Percentiles rank a stretch among this genome's conserved stretches.
phyloP scores from a whole-genome alignment of 306 rosid species.

The Cotoneaster glaucophyllus region DNA sequence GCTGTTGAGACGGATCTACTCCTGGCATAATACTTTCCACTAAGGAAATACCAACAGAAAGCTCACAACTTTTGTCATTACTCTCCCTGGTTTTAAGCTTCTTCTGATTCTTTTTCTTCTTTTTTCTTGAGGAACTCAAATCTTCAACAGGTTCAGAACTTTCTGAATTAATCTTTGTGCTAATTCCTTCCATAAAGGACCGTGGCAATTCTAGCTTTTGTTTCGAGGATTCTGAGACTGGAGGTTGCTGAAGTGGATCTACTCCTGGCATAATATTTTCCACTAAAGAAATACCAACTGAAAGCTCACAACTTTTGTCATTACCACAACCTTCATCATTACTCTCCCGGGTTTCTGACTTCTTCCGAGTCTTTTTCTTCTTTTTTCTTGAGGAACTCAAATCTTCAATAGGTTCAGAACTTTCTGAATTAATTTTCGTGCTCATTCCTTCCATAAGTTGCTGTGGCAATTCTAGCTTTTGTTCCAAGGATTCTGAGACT shows the following conservation, averaged over 20 bases:
- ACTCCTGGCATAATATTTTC: neutral
- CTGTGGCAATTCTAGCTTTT: neutral
- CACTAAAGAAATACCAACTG: neutral
- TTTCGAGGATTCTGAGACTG: slow-evolving; percentile 6
- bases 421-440: neutral
- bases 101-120: neutral
- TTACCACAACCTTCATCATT: neutral
- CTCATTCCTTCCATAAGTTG: neutral
- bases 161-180: neutral
- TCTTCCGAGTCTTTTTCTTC: neutral
- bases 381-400: neutral
- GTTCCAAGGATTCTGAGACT: neutral
- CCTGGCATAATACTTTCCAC: neutral
- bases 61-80: slow-evolving; percentile 11
- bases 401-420: neutral
- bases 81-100: neutral
- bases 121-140: neutral
- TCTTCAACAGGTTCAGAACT: neutral
- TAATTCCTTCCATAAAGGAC: slow-evolving; percentile 6
- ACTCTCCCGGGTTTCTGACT: neutral
- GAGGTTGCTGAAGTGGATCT: slow-evolving; percentile 3
- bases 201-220: neutral
- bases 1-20: neutral
- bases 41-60: neutral
- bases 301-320: neutral